Conservation (phyloP, 1,139 yeast genomes). For the Diutina scorzettiae region DNA sequence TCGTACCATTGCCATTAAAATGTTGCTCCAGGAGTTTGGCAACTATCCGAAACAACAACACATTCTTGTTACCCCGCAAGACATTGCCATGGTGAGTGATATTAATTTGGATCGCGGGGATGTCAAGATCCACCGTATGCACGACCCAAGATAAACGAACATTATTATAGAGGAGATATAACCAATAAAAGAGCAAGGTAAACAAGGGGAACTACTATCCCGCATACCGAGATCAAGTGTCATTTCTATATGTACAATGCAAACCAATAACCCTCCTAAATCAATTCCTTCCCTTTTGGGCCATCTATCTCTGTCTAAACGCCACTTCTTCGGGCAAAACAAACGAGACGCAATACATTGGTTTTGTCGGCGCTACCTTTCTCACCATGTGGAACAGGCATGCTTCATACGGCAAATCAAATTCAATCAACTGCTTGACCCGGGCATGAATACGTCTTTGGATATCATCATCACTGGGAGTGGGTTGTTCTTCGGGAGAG, state of each 20-base stretch:
- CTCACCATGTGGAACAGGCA: slow-evolving; percentile 73
- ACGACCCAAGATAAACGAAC: slow-evolving; percentile 38
- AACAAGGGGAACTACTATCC: too few species aligned
- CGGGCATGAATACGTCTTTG: slow-evolving; percentile 50
- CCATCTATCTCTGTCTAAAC: slow-evolving; percentile 19
- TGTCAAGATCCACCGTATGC: slow-evolving; percentile 63
- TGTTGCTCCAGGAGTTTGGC: slow-evolving; percentile 59
- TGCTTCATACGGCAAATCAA: slow-evolving; percentile 31
- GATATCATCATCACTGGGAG: slow-evolving; percentile 54
- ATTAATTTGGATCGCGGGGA: slow-evolving; percentile 35
- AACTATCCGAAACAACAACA: slow-evolving; percentile 45
- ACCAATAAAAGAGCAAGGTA: too few species aligned
- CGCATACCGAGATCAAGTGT: too few species aligned
- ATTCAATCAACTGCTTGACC: slow-evolving; percentile 42
- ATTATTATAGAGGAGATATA: too few species aligned
- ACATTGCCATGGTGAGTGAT: slow-evolving; percentile 67
- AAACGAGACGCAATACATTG: slow-evolving; percentile 87
- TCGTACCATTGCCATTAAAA: slow-evolving; percentile 64
- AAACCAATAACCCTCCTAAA: too few species aligned
- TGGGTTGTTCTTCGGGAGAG: slow-evolving; percentile 49
- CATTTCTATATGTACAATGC: too few species aligned
- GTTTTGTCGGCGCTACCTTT: slow-evolving; percentile 91
- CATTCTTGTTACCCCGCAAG: slow-evolving; percentile 90
- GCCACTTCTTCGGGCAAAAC: slow-evolving; percentile 72
- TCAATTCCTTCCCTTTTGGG: too few species aligned